Percentiles rank a stretch among this genome's conserved stretches.
Conservation (phyloP, 139 green algal genomes). For the Nannochloris sp. region DNA sequence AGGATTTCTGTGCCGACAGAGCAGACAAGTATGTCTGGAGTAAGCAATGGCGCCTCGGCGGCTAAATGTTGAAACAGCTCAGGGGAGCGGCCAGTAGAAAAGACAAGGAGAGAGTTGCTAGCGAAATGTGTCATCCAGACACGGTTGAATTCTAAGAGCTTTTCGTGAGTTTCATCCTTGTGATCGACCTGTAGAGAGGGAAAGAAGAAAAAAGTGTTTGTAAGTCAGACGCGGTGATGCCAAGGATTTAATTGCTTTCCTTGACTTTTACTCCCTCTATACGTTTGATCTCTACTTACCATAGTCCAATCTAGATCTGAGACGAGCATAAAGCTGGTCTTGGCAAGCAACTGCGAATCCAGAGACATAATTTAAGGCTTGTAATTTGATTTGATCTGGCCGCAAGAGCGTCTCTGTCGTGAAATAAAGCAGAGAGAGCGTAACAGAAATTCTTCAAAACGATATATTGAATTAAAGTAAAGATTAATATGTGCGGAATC, state of each 20-base stretch:
- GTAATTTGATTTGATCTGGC: too few relatives aligned
- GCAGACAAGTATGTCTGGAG: constrained; percentile 80
- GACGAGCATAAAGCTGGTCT: constrained; percentile 61
- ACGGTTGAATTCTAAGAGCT: constrained; percentile 63
- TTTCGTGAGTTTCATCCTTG: constrained; percentile 53
- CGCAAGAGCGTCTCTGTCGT: too few relatives aligned
- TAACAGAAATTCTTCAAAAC: too few relatives aligned
- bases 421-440: too few relatives aligned
- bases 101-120: constrained; percentile 77
- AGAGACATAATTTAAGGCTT: too few relatives aligned
- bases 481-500: too few relatives aligned
- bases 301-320: constrained; percentile 89
- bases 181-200: constrained; percentile 74
- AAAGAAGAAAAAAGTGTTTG: background rate
- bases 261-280: background rate
- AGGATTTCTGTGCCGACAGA: constrained; percentile 90
- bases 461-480: too few relatives aligned
- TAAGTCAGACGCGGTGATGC: background rate
- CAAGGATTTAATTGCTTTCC: background rate
- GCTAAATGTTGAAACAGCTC: constrained; percentile 66
- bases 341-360: background rate
- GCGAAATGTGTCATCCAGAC: constrained; percentile 64
- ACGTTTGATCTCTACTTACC: constrained; percentile 33
- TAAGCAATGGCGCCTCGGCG: constrained; percentile 66
- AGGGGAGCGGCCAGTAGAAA: constrained; percentile 83